A percentile compares a stretch with the other conserved stretches of the same genome.
Conservation (phyloP, 768 basidiomycete genomes). For the Suillus cothurnatus region DNA sequence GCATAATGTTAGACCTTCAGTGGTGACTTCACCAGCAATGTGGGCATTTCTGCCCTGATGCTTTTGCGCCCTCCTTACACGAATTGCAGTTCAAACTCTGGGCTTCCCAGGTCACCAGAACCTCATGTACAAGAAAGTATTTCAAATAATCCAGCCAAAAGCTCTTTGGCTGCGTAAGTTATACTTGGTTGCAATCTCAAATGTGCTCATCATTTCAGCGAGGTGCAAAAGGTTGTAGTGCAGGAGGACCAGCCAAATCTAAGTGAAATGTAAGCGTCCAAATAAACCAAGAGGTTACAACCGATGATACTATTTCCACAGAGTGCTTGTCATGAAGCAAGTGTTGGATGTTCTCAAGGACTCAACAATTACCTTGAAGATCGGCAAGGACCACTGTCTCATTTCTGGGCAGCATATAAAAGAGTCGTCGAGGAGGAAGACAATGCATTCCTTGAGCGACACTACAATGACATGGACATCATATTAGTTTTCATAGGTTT, state of each 20-base stretch:
- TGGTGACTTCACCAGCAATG: neutral
- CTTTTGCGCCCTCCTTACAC: neutral
- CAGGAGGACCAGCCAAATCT: neutral
- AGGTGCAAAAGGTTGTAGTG: neutral
- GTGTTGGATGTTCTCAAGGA: neutral
- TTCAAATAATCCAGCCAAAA: neutral
- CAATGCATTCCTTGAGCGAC: conserved; percentile 16
- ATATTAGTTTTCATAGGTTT: conserved; percentile 24
- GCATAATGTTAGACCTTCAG: neutral
- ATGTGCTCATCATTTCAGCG: neutral
- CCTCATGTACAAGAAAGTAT: neutral
- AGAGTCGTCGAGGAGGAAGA: conserved; percentile 18
- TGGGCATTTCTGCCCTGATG: neutral
- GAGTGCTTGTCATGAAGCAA: neutral
- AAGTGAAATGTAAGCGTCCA: neutral
- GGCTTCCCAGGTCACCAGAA: neutral
- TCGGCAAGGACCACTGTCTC: neutral
- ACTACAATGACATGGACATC: conserved; percentile 18
- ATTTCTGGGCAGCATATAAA: conserved; percentile 16
- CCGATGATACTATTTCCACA: neutral
- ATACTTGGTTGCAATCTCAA: neutral
- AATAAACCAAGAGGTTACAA: too few relatives aligned
- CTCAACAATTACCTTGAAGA: neutral
- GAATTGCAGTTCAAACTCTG: neutral
- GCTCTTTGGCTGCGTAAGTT: neutral